Base-by-base conservation (phyloP, 805 yeast genomes). In the Metschnikowia gelsemii region DNA sequence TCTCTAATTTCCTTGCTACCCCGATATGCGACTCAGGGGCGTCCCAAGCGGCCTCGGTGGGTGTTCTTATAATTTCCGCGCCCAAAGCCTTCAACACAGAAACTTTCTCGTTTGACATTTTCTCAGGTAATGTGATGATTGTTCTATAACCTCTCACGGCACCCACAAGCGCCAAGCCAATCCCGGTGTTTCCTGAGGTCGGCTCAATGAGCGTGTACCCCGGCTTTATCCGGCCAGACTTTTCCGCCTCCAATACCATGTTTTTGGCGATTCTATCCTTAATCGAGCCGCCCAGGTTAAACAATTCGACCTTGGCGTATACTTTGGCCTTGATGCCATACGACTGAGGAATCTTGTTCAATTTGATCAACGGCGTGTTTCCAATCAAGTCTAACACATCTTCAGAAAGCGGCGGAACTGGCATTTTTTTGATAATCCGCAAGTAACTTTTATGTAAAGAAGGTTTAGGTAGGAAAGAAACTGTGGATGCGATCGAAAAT, bases 21-120 rank as follows among this genome's bases (percentile, higher is more conserved):
- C 95, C 95, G 59, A 87, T 86, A 58, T 87, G 95, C 23, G 90
- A 82, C 63, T 87, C 95, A 32, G 95, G 95, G 35, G 95, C 78
- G 56, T 87, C 95, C 87, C 89, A 87, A 2, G 95, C 95, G 32
- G 95, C 95, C 59, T 84, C 95, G 21, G 90, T 87, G 38, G 96
- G 95, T 9, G 96, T 87, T 72, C 96, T 79, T 52, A 87, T 82
- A 59, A 87, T 87, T 63, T 87, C 95, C 23, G 96, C 95, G 45
- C 96, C 96, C 45, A 87, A 73, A 5, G 95, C 95, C 64, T 86
- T 86, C 62, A 87, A 75, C 5, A 87, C 95, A 35, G 90, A 79
- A 22, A 87, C 95, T 61, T 87, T 87, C 60, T 87, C 96, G 63
- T 87, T 87, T 31, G 91, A 84, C 96, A 87, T 87, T 69, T 87